Conservation (phyloP, 2,329 filamentous ascomycete species). For the Phyllosticta ampelicida region DNA sequence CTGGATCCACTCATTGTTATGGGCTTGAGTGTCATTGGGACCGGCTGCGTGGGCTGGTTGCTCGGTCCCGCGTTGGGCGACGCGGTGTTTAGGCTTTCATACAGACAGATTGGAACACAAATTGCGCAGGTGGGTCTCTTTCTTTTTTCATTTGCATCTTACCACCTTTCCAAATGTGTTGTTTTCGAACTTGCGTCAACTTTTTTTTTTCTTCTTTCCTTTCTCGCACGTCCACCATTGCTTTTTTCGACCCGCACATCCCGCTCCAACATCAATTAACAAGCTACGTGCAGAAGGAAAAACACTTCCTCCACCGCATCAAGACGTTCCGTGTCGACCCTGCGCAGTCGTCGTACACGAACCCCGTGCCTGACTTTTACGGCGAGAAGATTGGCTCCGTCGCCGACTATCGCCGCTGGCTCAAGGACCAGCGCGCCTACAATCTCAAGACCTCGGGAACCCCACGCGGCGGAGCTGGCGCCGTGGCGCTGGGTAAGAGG, state of each 20-base stretch:
- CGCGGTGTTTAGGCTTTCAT: slow-evolving; percentile 62
- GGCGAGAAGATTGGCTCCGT: slow-evolving; percentile 97
- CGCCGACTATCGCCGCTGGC: slow-evolving; percentile 81
- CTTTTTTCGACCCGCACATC: neutral
- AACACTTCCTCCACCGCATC: slow-evolving; percentile 83
- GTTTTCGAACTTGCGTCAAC: neutral
- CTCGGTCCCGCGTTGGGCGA: slow-evolving; percentile 7
- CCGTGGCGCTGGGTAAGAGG: slow-evolving; percentile 4
- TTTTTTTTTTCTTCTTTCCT: neutral
- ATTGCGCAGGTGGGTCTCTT: slow-evolving; percentile 53
- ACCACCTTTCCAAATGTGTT: neutral
- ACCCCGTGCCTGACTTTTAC: slow-evolving; percentile 95
- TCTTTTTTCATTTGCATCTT: neutral
- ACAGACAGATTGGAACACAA: slow-evolving; percentile 58
- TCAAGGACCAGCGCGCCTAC: slow-evolving; percentile 95
- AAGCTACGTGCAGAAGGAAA: slow-evolving; percentile 59
- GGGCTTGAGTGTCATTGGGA: slow-evolving; percentile 67
- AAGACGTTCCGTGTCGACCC: slow-evolving; percentile 90
- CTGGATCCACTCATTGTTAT: slow-evolving; percentile 82
- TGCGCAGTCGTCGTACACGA: slow-evolving; percentile 74
- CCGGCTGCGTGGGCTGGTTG: slow-evolving; percentile 19
- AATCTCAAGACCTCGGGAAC: slow-evolving; percentile 57
- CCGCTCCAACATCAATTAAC: neutral
- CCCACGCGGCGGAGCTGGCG: slow-evolving; percentile 46
- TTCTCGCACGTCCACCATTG: neutral